Percentiles rank a stretch among this genome's conserved stretches.
phyloP scores from a whole-genome alignment of 139 green algal genomes.

The Chlorella sp. region DNA sequence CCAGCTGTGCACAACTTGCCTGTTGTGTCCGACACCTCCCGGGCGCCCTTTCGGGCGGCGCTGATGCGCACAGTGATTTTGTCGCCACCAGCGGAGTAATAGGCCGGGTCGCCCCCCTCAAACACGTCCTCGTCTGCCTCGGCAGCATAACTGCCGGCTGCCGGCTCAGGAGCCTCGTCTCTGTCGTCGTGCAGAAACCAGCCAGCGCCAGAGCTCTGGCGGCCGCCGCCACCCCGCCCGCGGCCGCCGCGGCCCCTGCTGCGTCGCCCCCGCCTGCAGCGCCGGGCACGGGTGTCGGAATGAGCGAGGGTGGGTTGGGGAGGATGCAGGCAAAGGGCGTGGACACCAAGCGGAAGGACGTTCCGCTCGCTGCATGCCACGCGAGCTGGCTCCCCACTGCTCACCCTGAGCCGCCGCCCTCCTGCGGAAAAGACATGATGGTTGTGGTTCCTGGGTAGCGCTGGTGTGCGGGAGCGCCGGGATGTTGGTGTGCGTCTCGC shows the following conservation, averaged over 20 bases:
- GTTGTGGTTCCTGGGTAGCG: neutral
- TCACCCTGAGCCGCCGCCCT: neutral
- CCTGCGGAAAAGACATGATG: neutral
- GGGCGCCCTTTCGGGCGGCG: neutral
- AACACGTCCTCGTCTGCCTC: neutral
- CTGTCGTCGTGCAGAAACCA: slow-evolving; percentile 5
- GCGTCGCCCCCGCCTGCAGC: neutral
- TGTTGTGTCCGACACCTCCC: slow-evolving; percentile 17
- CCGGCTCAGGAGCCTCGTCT: neutral
- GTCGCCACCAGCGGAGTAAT: neutral
- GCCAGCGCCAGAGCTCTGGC: neutral
- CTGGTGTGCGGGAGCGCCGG: neutral
- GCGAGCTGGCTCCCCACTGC: too few relatives aligned
- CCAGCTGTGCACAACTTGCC: neutral
- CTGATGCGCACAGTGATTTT: slow-evolving; percentile 14
- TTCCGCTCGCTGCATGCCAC: too few relatives aligned
- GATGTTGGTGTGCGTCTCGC: too few relatives aligned
- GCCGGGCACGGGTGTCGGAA: neutral
- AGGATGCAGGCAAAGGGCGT: neutral
- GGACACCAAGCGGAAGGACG: too few relatives aligned
- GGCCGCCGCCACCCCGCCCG: neutral
- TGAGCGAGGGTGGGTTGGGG: neutral
- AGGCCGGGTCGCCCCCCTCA: neutral
- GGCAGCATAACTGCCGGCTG: neutral
- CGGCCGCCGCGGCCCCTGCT: neutral